Base-by-base conservation (phyloP, 2,329 filamentous ascomycete species). In the Aspergillus texensis region DNA sequence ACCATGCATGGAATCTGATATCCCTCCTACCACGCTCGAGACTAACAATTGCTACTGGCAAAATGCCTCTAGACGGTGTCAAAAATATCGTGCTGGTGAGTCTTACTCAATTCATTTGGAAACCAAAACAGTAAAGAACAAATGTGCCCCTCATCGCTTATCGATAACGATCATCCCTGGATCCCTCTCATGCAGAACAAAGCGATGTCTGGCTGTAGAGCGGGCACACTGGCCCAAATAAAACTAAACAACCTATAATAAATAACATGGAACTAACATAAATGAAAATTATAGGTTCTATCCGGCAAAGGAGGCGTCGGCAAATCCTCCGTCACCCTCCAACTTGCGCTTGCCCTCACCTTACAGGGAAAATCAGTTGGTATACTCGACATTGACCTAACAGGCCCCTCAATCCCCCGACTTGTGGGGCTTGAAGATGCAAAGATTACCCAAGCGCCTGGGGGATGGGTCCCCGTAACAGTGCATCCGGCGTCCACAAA, bases 291-390 rank as follows among this genome's bases (percentile, higher is more conserved):
- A 32, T 41, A 87, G 82, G 86, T 94, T 66, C 90, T 99, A 55
- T 98, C 95, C 14, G 95, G 95, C 71, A 99, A 99, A 85, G 95
- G 95, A 74, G 95, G 95, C 71, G 95, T 99, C 24, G 95, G 95
- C 63, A 99, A 99, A 83, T 98, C 94, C 50, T 97, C 93, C 58
- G 89, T 97, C n/a, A 98, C 95, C 0, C 96, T 94, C 1, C 95
- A 99, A 78, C 89, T 99, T 19, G 95, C 95, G 10, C 87, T 99
- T 43, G 93, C 94, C 0, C 88, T 99, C 36, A 90, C 93, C 2
- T 86, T 95, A 1, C 88, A 92, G 67, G 94, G 94, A 62, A 87
- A 94, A 76, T 93, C 92, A 0, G 94, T 98, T 50, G 95, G 95
- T 59, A 93, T 99, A 32, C 91, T 99, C 69, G 95, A 99, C 77